Evolutionary conservation across 164 flowering plant species (phyloP).

Genomic region (Cinnamomum micranthum): DNA sequence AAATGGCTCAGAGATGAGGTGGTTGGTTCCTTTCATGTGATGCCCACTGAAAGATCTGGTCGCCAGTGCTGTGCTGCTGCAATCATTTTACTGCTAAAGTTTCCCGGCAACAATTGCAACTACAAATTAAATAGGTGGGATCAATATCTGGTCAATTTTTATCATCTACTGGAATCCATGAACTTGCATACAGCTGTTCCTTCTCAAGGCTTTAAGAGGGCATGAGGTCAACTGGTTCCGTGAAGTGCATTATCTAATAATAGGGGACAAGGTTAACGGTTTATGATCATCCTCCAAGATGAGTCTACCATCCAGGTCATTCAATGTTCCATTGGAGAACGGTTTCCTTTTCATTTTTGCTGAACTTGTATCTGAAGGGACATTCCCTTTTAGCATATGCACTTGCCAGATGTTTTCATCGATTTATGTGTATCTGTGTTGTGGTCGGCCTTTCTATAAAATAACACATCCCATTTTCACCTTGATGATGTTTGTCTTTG

Average conservation of each 20-base stretch:
- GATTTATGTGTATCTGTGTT: neutral
- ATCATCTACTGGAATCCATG: neutral
- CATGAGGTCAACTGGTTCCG: neutral
- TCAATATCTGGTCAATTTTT: neutral
- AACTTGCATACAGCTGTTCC: neutral
- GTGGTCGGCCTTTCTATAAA: neutral
- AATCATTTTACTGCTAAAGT: neutral
- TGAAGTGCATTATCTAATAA: neutral
- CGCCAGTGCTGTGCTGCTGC: neutral
- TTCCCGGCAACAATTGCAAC: neutral
- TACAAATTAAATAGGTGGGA: neutral
- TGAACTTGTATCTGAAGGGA: neutral
- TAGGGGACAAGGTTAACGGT: neutral
- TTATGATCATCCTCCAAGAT: neutral
- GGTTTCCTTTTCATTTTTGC: neutral
- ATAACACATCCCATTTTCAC: neutral
- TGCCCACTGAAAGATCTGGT: neutral
- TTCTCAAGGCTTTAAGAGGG: neutral
- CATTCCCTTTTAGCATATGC: neutral
- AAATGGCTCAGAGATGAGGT: constrained; percentile 88
- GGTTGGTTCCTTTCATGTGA: constrained; percentile 56
- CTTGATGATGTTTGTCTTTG: neutral
- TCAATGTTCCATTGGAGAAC: neutral
- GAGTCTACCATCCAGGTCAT: neutral
- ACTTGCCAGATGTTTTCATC: neutral